These are phyloP conservation scores for Lepidopterella palustris DNA, from an alignment of 495 filamentous ascomycete genomes.

Conservation along the genomic window DNA sequence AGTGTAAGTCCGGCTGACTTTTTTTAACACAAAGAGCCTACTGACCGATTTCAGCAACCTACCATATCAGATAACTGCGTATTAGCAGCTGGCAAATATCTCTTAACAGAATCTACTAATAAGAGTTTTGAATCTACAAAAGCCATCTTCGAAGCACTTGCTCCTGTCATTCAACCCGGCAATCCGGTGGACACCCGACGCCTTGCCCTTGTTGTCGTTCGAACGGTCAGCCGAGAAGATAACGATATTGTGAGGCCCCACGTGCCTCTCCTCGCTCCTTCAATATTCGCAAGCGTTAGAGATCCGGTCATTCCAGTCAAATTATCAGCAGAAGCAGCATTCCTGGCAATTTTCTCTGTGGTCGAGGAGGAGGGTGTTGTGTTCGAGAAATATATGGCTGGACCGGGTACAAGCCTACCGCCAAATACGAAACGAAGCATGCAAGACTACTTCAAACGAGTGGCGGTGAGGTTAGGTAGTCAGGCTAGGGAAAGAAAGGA, in stretches of 20 bases:
- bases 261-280: conserved; percentile 66
- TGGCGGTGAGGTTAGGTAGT: conserved; percentile 69
- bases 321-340: conserved; percentile 88
- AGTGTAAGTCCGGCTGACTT: conserved; percentile 48
- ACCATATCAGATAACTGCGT: conserved; percentile 86
- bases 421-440: conserved; percentile 77
- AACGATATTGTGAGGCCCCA: conserved; percentile 73
- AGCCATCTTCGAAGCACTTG: conserved; percentile 68
- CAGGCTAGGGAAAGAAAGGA: conserved; percentile 84
- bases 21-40: conserved; percentile 23
- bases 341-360: conserved; percentile 88
- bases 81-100: conserved; percentile 90
- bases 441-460: conserved; percentile 94
- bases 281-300: conserved; percentile 83
- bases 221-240: conserved; percentile 71
- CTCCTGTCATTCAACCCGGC: conserved; percentile 67
- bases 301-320: conserved; percentile 96
- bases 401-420: conserved; percentile 52
- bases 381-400: conserved; percentile 84
- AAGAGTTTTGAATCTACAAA: conserved; percentile 67
- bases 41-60: conserved; percentile 43
- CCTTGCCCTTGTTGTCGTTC: conserved; percentile 79
- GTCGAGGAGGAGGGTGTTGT: conserved; percentile 77
- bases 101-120: conserved; percentile 54
- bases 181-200: conserved; percentile 74